Evolutionary conservation across 306 rosid species (phyloP), one percentile per base, ranked within the genome.

Genomic region (Malus asiatica): DNA sequence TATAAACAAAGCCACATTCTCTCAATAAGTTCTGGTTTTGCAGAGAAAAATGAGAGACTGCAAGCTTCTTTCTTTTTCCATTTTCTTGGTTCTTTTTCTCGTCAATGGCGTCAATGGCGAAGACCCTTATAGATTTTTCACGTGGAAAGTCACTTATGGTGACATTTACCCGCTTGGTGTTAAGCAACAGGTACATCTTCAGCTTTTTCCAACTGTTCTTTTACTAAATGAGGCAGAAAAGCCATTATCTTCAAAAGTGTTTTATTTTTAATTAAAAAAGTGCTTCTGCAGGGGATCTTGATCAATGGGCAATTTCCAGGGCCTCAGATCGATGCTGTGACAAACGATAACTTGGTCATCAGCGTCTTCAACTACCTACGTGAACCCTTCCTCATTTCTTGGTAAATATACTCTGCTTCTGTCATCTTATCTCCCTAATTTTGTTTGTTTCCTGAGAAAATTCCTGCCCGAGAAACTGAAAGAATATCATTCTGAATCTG

Each of bases 291-390:
- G 98, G 98, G 92, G 76, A 95, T 95, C 78, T 88, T 95, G 88
- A 92, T 95, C 74, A 95, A 95, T 77, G 96, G 96, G 13, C 98
- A 95, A 81, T 95, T 95, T 78, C 99, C 99, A 1, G 99, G 99
- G 68, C 99, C 99, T 64, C 96, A 95, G 68, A 95, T 95, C n/a
- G 97, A 95, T 19, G 93, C 99, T 64, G 86, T 95, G 58, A 95
- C 99, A 4, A 95, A 95, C 85, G 96, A 90, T 44, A 95, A 95
- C 85, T 82, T 95, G 87, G 83, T 92, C 73, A 88, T 95, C 82
- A 90, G 76, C 72, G 98, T 95, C 11, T 90, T 75, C 77, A 95
- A 95, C 86, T 87, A 88, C 83, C 88, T 95, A 2, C 80, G 78
- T 61, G 97, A 95, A 64, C 98, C 98, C 40, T 81, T 95, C 79